A percentile compares a stretch with the other conserved stretches of the same genome.
Conservation (phyloP, 164 flowering plant genomes). For the Santalum album region DNA sequence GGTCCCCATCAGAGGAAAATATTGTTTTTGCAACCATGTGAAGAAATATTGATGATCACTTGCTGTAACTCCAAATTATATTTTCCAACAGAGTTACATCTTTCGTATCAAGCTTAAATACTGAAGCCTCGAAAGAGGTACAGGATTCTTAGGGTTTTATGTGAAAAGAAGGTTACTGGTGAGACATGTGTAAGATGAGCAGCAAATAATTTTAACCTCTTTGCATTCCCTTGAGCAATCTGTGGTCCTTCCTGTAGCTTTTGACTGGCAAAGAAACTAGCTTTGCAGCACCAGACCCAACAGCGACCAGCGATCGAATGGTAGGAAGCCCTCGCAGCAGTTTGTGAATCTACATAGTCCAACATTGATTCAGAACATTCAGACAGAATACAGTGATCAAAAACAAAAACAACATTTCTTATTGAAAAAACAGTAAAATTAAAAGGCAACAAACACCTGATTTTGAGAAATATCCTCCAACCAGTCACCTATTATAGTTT, state of each 20-base stretch:
- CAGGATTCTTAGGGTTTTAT: too few species aligned
- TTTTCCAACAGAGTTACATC: too few species aligned
- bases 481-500: slow-evolving; percentile 84
- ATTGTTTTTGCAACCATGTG: too few species aligned
- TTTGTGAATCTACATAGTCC: slow-evolving; percentile 53
- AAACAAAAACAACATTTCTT: background rate
- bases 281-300: slow-evolving; percentile 91
- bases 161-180: too few species aligned
- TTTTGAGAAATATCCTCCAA: slow-evolving; percentile 92
- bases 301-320: slow-evolving; percentile 69
- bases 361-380: background rate
- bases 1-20: too few species aligned
- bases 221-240: slow-evolving; percentile 85
- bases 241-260: slow-evolving; percentile 71
- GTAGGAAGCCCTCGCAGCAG: slow-evolving; percentile 78
- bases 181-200: background rate
- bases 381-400: background rate
- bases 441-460: slow-evolving; percentile 52
- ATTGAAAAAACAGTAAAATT: background rate
- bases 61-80: too few species aligned
- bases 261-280: slow-evolving; percentile 74
- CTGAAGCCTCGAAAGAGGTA: too few species aligned
- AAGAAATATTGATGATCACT: too few species aligned
- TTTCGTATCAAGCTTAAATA: too few species aligned
- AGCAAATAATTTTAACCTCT: slow-evolving; percentile 48